phyloP scores from a whole-genome alignment of 169 alveolate species.

The Theileria orientalis region DNA sequence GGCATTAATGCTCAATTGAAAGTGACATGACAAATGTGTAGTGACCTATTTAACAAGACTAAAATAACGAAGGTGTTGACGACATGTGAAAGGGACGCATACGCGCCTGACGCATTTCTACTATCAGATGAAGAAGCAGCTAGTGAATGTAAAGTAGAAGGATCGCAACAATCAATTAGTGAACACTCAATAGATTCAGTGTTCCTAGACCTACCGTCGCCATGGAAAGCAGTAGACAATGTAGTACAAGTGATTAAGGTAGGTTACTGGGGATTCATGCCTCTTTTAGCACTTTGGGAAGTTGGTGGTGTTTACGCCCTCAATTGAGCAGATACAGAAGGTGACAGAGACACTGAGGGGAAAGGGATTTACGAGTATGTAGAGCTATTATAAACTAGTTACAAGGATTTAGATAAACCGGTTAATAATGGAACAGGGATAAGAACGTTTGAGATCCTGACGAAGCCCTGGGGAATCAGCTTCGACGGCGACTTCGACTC shows the following conservation, averaged over 20 bases:
- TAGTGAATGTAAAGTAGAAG: conserved; percentile 36
- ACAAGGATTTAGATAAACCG: too few species aligned
- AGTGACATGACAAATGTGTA: conserved; percentile 68
- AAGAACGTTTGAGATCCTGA: conserved; percentile 80
- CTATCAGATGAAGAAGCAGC: too few species aligned
- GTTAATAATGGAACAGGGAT: conserved; percentile 57
- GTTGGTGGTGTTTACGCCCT: conserved; percentile 85
- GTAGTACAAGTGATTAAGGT: conserved; percentile 72
- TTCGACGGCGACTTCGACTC: conserved; percentile 29
- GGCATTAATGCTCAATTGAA: too few species aligned
- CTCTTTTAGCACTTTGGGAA: conserved; percentile 73
- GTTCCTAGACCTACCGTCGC: conserved; percentile 89
- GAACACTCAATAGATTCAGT: conserved; percentile 74
- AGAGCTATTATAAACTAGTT: not conserved
- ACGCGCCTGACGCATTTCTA: conserved; percentile 37
- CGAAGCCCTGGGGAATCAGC: conserved; percentile 84
- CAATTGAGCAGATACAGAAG: conserved; percentile 86
- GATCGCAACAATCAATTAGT: conserved; percentile 46
- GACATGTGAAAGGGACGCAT: conserved; percentile 55
- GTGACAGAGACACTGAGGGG: conserved; percentile 63
- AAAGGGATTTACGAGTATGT: conserved; percentile 35
- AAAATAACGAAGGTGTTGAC: conserved; percentile 58
- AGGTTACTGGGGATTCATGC: not conserved
- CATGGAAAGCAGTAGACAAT: conserved; percentile 84
- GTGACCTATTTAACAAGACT: conserved; percentile 77